These are phyloP conservation scores for Fereydounia khargensis DNA, from an alignment of 1,284 basidiomycete species.

Conservation along the genomic window DNA sequence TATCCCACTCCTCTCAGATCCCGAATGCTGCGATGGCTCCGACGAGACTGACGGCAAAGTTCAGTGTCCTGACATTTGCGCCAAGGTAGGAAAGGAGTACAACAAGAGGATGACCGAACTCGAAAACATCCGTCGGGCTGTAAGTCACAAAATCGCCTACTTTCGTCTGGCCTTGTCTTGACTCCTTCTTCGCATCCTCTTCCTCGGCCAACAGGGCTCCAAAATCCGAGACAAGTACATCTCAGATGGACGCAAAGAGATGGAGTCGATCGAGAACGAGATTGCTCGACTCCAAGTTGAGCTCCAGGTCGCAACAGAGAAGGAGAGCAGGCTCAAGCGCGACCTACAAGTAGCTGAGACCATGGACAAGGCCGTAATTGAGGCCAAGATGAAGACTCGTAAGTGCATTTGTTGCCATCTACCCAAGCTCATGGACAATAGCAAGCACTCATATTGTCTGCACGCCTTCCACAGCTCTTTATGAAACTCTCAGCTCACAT, in stretches of 20 bases:
- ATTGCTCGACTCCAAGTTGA: conserved; percentile 61
- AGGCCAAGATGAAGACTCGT: conserved; percentile 77
- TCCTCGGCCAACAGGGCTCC: no score
- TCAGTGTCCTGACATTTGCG: conserved; percentile 76
- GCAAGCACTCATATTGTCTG: no score
- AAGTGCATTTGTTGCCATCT: no score
- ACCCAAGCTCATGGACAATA: no score
- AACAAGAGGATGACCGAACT: conserved; percentile 69
- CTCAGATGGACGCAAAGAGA: conserved; percentile 66
- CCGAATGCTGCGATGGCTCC: conserved; percentile 94
- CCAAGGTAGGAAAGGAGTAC: conserved; percentile 71
- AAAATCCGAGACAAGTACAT: conserved; percentile 89
- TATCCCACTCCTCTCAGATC: no score
- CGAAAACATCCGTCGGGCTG: conserved; percentile 74
- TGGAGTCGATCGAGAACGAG: conserved; percentile 60
- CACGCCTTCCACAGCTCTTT: conserved; percentile 71
- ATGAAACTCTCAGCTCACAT: conserved; percentile 72
- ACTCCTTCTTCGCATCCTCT: neutral
- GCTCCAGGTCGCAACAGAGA: conserved; percentile 65
- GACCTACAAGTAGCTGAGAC: conserved; percentile 32
- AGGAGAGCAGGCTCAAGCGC: conserved; percentile 22
- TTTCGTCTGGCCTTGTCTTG: no score
- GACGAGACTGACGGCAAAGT: conserved; percentile 68
- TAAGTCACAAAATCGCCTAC: no score
- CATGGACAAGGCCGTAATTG: conserved; percentile 44